Percentiles rank a stretch among this genome's conserved stretches.
Evolutionary conservation across 148 eudicot species (phyloP).

Genomic region (Salicornia ramosissima): DNA sequence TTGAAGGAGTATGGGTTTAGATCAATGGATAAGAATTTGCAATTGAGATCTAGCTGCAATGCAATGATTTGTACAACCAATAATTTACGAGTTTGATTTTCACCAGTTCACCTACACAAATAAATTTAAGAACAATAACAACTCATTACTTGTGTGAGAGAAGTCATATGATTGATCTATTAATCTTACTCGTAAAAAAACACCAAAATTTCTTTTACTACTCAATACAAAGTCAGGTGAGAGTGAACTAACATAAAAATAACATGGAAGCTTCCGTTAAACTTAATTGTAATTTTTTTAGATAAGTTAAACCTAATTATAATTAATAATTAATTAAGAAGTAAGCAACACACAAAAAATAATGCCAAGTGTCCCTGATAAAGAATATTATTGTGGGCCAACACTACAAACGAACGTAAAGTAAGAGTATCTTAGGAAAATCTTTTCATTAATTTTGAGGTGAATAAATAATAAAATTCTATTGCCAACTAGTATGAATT

Average conservation of each 20-base stretch:
- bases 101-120: too few relatives aligned
- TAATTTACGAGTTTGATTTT: too few relatives aligned
- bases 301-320: too few relatives aligned
- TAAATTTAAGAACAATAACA: too few relatives aligned
- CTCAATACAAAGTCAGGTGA: background rate
- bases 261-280: conserved; percentile 13
- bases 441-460: background rate
- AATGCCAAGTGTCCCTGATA: conserved; percentile 1
- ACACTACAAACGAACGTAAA: conserved; percentile 8
- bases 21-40: too few relatives aligned
- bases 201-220: background rate
- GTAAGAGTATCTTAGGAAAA: conserved; percentile 10
- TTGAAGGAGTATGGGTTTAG: too few relatives aligned
- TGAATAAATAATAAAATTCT: conserved; percentile 18
- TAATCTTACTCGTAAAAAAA: too few relatives aligned
- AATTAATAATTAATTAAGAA: background rate
- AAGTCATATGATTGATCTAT: too few relatives aligned
- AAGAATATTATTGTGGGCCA: conserved; percentile 1
- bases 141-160: too few relatives aligned
- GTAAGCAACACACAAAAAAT: background rate
- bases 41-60: too few relatives aligned
- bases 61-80: too few relatives aligned
- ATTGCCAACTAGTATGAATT: conserved; percentile 17
- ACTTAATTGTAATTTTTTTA: too few relatives aligned
- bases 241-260: background rate